Conservation (phyloP, 73 alveolate species). For the Uronychia binucleata region DNA sequence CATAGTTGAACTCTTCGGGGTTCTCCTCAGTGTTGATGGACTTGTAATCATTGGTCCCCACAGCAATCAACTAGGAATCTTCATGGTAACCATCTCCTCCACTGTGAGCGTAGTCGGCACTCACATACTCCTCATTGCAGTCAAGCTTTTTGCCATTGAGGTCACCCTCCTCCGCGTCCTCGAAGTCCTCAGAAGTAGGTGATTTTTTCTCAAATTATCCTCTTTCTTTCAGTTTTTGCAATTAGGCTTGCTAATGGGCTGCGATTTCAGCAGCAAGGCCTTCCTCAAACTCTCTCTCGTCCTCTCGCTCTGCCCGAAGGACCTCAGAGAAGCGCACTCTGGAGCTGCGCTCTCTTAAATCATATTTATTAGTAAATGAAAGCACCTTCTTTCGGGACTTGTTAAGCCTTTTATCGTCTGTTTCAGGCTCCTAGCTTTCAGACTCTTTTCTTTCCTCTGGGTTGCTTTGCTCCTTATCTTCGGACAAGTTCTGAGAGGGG, state of each 20-base stretch:
- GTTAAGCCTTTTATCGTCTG: neutral
- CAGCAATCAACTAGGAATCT: no score
- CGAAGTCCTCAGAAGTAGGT: neutral
- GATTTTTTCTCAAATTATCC: neutral
- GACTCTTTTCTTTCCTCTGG: neutral
- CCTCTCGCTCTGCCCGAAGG: neutral
- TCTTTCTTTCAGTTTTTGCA: neutral
- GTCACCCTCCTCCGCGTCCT: neutral
- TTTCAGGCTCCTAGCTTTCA: neutral
- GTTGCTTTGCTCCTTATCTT: neutral
- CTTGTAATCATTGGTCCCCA: no score
- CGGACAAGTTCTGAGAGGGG: neutral
- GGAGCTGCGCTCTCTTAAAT: neutral
- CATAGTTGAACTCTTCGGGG: no score
- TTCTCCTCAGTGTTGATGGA: no score
- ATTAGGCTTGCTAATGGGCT: neutral
- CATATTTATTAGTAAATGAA: neutral
- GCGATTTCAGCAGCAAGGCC: neutral
- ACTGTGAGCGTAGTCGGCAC: no score
- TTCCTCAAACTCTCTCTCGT: neutral
- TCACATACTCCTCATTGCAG: neutral
- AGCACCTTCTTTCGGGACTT: neutral
- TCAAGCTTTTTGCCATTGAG: neutral
- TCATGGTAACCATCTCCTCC: no score
- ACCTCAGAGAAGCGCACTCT: neutral